Conservation (phyloP, 352 stramenopile genomes). For the Elongisporangium undulatum region DNA sequence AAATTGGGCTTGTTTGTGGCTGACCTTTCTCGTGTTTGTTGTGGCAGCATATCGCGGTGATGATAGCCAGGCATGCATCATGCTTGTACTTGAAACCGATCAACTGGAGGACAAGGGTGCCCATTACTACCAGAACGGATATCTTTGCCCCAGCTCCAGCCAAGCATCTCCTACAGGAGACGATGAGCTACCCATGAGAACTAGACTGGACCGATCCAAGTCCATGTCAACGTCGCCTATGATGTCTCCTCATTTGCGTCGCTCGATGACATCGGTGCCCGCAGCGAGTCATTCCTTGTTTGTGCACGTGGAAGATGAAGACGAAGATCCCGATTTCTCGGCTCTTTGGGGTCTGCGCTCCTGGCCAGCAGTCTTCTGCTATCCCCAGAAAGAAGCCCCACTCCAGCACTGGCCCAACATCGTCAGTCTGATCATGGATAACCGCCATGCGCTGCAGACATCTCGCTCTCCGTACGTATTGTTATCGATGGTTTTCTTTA, state of each 20-base stretch:
- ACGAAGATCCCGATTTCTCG: slow-evolving; percentile 73
- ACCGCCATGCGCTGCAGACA: slow-evolving; percentile 45
- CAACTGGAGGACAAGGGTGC: slow-evolving; percentile 69
- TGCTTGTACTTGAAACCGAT: slow-evolving; percentile 78
- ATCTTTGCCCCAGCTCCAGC: slow-evolving; percentile 62
- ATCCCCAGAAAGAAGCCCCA: slow-evolving; percentile 51
- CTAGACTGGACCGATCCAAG: background rate
- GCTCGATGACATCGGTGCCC: background rate
- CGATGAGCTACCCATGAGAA: slow-evolving; percentile 6
- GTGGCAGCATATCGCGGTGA: slow-evolving; percentile 41
- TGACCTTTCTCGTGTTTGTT: slow-evolving; percentile 7
- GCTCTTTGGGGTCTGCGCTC: slow-evolving; percentile 73
- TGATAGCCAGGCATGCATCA: slow-evolving; percentile 40
- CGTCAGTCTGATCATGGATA: slow-evolving; percentile 86
- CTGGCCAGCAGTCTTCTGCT: slow-evolving; percentile 83
- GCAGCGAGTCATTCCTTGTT: slow-evolving; percentile 20
- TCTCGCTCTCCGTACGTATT: slow-evolving; percentile 45
- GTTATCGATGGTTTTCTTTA: background rate
- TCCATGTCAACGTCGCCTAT: background rate
- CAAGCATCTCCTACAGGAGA: slow-evolving; percentile 16
- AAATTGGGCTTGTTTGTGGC: slow-evolving; percentile 2
- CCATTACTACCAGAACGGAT: slow-evolving; percentile 74
- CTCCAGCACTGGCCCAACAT: slow-evolving; percentile 85
- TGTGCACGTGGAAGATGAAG: slow-evolving; percentile 53
- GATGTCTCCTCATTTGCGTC: background rate